Percentiles rank a stretch among this genome's conserved stretches.
Conservation (phyloP, 805 yeast species). For the Lachancea kluyveri region DNA sequence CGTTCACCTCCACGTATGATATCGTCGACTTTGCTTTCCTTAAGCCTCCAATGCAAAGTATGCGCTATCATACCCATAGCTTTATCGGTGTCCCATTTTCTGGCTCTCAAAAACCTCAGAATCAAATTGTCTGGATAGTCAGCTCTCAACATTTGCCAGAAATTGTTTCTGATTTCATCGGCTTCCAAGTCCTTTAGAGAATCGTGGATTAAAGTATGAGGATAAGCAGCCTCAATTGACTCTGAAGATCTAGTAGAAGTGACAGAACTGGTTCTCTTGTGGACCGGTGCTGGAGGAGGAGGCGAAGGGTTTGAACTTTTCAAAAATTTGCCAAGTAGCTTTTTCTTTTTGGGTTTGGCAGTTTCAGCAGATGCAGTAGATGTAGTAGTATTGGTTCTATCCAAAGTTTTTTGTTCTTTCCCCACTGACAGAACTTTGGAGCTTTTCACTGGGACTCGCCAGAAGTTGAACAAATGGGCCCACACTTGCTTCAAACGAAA, state of each 20-base stretch:
- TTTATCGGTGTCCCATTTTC: conserved; percentile 74
- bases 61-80: conserved; percentile 65
- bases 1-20: conserved; percentile 70
- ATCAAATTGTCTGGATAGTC: conserved; percentile 79
- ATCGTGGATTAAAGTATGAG: conserved; percentile 39
- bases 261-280: conserved; percentile 12
- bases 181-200: conserved; percentile 48
- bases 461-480: conserved; percentile 55
- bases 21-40: conserved; percentile 53
- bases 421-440: conserved; percentile 14
- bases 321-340: conserved; percentile 10
- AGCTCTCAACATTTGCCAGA: conserved; percentile 58
- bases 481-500: conserved; percentile 60
- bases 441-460: conserved; percentile 43
- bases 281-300: conserved; percentile 2
- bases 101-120: conserved; percentile 75
- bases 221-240: conserved; percentile 28
- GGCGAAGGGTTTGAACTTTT: conserved; percentile 7
- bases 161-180: conserved; percentile 41
- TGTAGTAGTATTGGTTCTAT: conserved; percentile 1
- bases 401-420: background rate
- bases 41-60: conserved; percentile 70
- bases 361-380: conserved; percentile 6
- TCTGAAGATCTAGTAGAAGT: conserved; percentile 25
- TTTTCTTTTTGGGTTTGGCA: conserved; percentile 6